phyloP scores from a whole-genome alignment of 2,329 filamentous ascomycete species.

The Neofusicoccum laricinum region DNA sequence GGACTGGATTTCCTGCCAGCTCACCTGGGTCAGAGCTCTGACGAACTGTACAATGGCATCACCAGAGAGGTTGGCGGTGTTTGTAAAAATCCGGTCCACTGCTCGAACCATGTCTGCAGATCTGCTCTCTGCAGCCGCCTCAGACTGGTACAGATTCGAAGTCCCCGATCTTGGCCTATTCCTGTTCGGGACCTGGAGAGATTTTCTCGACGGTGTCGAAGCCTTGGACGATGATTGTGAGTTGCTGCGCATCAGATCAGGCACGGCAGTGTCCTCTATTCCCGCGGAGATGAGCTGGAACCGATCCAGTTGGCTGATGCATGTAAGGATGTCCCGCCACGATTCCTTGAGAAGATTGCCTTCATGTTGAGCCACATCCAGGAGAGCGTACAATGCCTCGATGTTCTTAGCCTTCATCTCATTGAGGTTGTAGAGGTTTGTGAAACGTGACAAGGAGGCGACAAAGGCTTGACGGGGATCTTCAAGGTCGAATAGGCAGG shows the following conservation, averaged over 20 bases:
- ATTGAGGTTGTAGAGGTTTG: constrained; percentile 90
- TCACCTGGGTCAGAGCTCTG: constrained; percentile 86
- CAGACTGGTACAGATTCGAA: constrained; percentile 56
- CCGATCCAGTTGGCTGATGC: constrained; percentile 91
- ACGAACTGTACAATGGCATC: constrained; percentile 97
- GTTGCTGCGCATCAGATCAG: constrained; percentile 53
- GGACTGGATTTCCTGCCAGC: constrained; percentile 98
- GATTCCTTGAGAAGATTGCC: constrained; percentile 85
- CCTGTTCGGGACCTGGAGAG: constrained; percentile 58
- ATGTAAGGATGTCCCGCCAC: constrained; percentile 94
- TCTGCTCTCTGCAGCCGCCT: constrained; percentile 87
- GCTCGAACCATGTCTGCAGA: constrained; percentile 90
- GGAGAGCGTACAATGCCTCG: constrained; percentile 84
- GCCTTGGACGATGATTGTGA: constrained; percentile 40
- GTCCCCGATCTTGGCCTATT: constrained; percentile 5
- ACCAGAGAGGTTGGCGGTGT: constrained; percentile 87
- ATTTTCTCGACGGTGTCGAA: constrained; percentile 67
- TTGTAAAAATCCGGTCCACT: constrained; percentile 95
- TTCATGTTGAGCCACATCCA: constrained; percentile 90
- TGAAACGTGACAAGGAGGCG: constrained; percentile 85
- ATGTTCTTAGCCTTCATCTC: constrained; percentile 97
- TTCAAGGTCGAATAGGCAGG: constrained; percentile 87
- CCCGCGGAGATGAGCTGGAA: constrained; percentile 93
- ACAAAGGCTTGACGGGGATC: constrained; percentile 96
- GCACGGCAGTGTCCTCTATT: constrained; percentile 87